Conservation (phyloP, 1,284 basidiomycete genomes). For the Meripilus lineatus region DNA sequence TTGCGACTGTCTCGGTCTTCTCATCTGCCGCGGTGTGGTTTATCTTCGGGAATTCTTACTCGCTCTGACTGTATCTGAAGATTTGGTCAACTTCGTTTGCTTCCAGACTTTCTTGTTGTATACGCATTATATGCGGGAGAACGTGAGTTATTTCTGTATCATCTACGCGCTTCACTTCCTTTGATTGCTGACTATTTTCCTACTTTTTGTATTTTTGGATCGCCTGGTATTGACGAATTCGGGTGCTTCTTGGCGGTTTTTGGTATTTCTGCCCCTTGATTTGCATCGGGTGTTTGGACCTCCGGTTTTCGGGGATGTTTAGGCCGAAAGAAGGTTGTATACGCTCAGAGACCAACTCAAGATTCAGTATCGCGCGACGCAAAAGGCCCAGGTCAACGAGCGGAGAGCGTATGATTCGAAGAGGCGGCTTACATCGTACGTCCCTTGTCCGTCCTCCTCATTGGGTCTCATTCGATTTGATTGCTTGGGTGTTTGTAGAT, state of each 20-base stretch:
- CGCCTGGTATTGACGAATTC: too few relatives aligned
- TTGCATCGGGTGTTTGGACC: background rate
- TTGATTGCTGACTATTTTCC: background rate
- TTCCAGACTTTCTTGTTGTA: slow-evolving; percentile 60
- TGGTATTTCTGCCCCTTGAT: too few relatives aligned
- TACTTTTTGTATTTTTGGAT: background rate
- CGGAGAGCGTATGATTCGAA: slow-evolving; percentile 76
- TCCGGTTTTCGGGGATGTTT: background rate
- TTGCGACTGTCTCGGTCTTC: too few relatives aligned
- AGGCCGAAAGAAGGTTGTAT: slow-evolving; percentile 58
- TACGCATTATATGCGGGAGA: slow-evolving; percentile 50
- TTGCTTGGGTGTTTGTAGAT: slow-evolving; percentile 33
- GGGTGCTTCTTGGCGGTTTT: too few relatives aligned
- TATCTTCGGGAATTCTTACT: background rate
- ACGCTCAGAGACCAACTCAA: slow-evolving; percentile 70
- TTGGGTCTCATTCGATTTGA: background rate
- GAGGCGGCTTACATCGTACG: slow-evolving; percentile 73
- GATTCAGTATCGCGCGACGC: slow-evolving; percentile 71
- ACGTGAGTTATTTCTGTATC: slow-evolving; percentile 23
- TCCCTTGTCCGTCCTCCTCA: slow-evolving; percentile 8
- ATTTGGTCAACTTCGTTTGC: slow-evolving; percentile 60
- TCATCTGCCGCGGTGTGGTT: background rate
- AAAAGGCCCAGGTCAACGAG: slow-evolving; percentile 84
- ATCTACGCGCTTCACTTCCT: background rate
- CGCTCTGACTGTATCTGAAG: slow-evolving; percentile 27